A percentile compares a stretch with the other conserved stretches of the same genome.
These are phyloP conservation scores for Gossypioides kirkii DNA, from an alignment of 345 rosid genomes.

Conservation along the genomic window DNA sequence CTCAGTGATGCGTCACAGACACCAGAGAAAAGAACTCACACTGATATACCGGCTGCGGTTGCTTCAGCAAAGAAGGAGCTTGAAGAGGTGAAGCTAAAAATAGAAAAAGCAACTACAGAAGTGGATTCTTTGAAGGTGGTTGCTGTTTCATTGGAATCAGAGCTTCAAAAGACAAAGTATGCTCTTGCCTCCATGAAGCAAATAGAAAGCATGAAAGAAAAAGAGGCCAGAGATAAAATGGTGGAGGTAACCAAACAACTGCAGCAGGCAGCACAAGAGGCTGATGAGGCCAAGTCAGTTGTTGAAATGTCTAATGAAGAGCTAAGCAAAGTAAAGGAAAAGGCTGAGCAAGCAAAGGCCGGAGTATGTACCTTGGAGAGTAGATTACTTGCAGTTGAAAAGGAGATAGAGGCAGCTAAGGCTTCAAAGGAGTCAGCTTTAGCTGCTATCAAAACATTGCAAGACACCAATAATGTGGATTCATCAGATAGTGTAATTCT, in stretches of 20 bases:
- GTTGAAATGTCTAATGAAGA: conserved; percentile 68
- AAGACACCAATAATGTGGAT: conserved; percentile 45
- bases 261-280: conserved; percentile 65
- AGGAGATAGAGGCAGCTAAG: conserved; percentile 79
- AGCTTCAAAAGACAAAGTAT: conserved; percentile 60
- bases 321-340: conserved; percentile 66
- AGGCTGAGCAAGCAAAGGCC: conserved; percentile 79
- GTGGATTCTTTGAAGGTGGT: conserved; percentile 66
- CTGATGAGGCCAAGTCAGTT: conserved; percentile 63
- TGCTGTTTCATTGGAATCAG: conserved; percentile 49
- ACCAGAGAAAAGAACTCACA: conserved; percentile 36
- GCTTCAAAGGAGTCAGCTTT: conserved; percentile 81
- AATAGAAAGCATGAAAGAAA: conserved; percentile 83
- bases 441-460: conserved; percentile 76
- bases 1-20: conserved; percentile 24
- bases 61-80: conserved; percentile 80
- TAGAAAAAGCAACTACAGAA: conserved; percentile 71
- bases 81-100: conserved; percentile 70
- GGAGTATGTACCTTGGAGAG: conserved; percentile 62
- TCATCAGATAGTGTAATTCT: conserved; percentile 55
- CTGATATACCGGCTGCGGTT: conserved; percentile 54
- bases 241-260: conserved; percentile 67
- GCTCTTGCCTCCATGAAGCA: conserved; percentile 52
- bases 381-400: conserved; percentile 63
- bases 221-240: conserved; percentile 63